Percentiles rank a stretch among this genome's conserved stretches.
phyloP scores from a whole-genome alignment of 2,329 filamentous ascomycete genomes.

The Ilyonectria mors-panacis region DNA sequence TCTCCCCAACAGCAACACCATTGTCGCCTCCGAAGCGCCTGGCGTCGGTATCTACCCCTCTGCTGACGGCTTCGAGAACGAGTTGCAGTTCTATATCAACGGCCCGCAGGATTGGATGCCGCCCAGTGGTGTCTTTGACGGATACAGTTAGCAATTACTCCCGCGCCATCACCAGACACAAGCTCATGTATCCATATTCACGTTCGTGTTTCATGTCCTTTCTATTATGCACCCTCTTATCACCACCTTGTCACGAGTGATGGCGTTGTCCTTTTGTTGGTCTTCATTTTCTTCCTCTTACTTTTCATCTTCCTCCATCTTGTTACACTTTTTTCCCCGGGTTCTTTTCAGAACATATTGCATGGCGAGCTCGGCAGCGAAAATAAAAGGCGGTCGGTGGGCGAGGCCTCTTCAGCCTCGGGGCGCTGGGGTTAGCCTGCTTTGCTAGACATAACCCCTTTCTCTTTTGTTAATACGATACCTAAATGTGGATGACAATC shows the following conservation, averaged over 20 bases:
- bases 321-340: neutral
- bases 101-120: slow-evolving; percentile 51
- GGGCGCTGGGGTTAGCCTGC: slow-evolving; percentile 6
- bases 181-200: slow-evolving; percentile 13
- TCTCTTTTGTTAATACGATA: slow-evolving; percentile 21
- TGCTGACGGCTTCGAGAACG: slow-evolving; percentile 63
- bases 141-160: slow-evolving; percentile 30
- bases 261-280: neutral
- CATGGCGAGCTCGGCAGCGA: slow-evolving; percentile 15
- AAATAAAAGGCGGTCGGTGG: slow-evolving; percentile 10
- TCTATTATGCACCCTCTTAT: neutral
- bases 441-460: neutral
- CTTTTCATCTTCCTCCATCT: neutral
- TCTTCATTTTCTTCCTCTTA: neutral
- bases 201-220: neutral
- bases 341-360: slow-evolving; percentile 7
- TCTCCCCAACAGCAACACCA: slow-evolving; percentile 28
- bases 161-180: neutral
- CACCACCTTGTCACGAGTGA: neutral
- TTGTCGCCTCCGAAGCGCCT: neutral
- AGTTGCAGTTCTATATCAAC: slow-evolving; percentile 61
- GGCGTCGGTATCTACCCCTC: slow-evolving; percentile 42
- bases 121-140: slow-evolving; percentile 40
- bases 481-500: slow-evolving; percentile 10
- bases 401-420: slow-evolving; percentile 8